A percentile compares a stretch with the other conserved stretches of the same genome.
Conservation (phyloP, 2,329 filamentous ascomycete genomes). For the Apiospora koreana region DNA sequence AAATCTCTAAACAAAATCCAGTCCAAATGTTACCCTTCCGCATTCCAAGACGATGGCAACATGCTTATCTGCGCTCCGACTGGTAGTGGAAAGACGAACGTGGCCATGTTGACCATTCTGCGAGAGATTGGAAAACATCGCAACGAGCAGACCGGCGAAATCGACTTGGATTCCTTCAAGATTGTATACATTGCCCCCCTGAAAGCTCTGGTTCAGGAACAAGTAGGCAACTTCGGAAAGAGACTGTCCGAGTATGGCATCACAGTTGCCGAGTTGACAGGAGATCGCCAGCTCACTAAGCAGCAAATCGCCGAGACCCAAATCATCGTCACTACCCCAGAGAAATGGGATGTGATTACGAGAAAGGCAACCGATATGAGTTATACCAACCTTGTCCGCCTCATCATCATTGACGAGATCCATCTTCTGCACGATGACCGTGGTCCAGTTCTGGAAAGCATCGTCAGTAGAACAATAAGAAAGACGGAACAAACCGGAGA, state of each 20-base stretch:
- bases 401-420: constrained; percentile 97
- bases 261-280: constrained; percentile 91
- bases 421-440: constrained; percentile 96
- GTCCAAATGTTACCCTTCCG: constrained; percentile 86
- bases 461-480: constrained; percentile 91
- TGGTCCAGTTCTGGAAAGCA: constrained; percentile 94
- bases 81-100: constrained; percentile 97
- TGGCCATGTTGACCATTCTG: constrained; percentile 95
- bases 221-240: constrained; percentile 96
- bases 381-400: constrained; percentile 94
- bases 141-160: constrained; percentile 85
- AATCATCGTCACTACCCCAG: constrained; percentile 95
- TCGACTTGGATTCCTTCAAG: constrained; percentile 95
- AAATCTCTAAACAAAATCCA: constrained; percentile 94
- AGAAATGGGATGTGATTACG: constrained; percentile 99
- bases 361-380: constrained; percentile 95
- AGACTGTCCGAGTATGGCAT: constrained; percentile 89
- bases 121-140: constrained; percentile 96
- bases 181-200: constrained; percentile 97
- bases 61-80: constrained; percentile 98
- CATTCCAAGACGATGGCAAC: constrained; percentile 93
- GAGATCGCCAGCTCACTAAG: constrained; percentile 96
- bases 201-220: constrained; percentile 94
- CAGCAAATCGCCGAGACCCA: constrained; percentile 98
- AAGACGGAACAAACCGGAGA: constrained; percentile 93